Percentiles rank a stretch among this genome's conserved stretches.
phyloP scores from a whole-genome alignment of 1,284 basidiomycete genomes.

The Baeospora myosura region DNA sequence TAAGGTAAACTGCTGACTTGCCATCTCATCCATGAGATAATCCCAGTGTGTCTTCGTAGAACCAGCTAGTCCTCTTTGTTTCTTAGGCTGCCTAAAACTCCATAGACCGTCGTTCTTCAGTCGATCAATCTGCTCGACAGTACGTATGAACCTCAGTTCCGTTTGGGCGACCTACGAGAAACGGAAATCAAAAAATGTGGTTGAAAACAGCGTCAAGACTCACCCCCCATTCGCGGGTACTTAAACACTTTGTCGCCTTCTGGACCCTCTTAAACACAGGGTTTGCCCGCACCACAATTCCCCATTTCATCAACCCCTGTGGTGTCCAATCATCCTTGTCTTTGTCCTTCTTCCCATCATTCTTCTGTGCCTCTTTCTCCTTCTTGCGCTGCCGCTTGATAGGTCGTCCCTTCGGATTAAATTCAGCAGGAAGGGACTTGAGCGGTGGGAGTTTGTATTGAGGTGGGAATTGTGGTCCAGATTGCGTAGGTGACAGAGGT shows the following conservation, averaged over 20 bases:
- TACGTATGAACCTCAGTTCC: constrained; percentile 71
- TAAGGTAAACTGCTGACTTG: constrained; percentile 27
- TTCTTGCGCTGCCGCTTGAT: constrained; percentile 49
- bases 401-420: constrained; percentile 51
- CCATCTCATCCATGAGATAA: constrained; percentile 95
- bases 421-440: constrained; percentile 55
- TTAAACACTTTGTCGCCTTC: constrained; percentile 67
- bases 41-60: constrained; percentile 91
- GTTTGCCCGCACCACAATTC: constrained; percentile 62
- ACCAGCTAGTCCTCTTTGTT: constrained; percentile 76
- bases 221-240: constrained; percentile 74
- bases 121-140: constrained; percentile 80
- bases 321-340: constrained; percentile 56
- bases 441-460: constrained; percentile 56
- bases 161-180: constrained; percentile 58
- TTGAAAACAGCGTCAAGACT: constrained; percentile 24
- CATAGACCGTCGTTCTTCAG: constrained; percentile 80
- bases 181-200: constrained; percentile 6
- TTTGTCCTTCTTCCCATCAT: constrained; percentile 45
- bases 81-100: constrained; percentile 95
- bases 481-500: constrained; percentile 19
- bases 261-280: constrained; percentile 64
- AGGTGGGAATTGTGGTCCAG: constrained; percentile 34
- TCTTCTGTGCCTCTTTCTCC: constrained; percentile 59
- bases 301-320: constrained; percentile 66